phyloP scores from a whole-genome alignment of 2,329 filamentous ascomycete genomes.

The Cytospora piceae region DNA sequence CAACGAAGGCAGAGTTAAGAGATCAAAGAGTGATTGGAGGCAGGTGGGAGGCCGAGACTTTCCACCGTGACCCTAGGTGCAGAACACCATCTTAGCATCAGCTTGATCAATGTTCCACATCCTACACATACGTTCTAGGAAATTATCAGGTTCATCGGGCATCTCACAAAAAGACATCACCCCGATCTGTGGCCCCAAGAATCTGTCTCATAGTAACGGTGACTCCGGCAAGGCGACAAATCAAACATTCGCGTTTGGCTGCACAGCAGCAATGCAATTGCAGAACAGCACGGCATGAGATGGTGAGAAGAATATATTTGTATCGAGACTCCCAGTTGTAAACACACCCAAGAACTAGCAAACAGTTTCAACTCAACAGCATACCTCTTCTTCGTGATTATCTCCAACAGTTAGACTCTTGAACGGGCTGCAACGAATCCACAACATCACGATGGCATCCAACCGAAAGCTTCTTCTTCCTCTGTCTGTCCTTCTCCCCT shows the following conservation, averaged over 20 bases:
- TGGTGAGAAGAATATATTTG: neutral
- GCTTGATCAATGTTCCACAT: neutral
- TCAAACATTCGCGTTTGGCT: too few species aligned
- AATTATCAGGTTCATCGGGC: neutral
- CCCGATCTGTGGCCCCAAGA: neutral
- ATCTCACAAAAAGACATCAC: slow-evolving; percentile 2
- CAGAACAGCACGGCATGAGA: neutral
- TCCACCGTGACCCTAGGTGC: neutral
- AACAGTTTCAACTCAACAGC: neutral
- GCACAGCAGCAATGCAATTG: neutral
- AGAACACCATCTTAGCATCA: neutral
- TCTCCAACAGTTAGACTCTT: neutral
- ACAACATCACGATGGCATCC: neutral
- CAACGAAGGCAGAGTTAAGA: neutral
- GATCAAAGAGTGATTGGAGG: neutral
- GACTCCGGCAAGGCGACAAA: slow-evolving; percentile 2
- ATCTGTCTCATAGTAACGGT: neutral
- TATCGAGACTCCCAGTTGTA: neutral
- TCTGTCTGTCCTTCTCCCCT: neutral
- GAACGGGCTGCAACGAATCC: neutral
- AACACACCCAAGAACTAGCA: neutral
- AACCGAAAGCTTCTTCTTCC: neutral
- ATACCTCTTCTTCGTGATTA: neutral
- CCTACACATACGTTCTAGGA: neutral
- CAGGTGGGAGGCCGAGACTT: neutral